These are phyloP conservation scores for Chlamydomonas eustigma DNA, from an alignment of 139 green algal genomes.

Conservation along the genomic window DNA sequence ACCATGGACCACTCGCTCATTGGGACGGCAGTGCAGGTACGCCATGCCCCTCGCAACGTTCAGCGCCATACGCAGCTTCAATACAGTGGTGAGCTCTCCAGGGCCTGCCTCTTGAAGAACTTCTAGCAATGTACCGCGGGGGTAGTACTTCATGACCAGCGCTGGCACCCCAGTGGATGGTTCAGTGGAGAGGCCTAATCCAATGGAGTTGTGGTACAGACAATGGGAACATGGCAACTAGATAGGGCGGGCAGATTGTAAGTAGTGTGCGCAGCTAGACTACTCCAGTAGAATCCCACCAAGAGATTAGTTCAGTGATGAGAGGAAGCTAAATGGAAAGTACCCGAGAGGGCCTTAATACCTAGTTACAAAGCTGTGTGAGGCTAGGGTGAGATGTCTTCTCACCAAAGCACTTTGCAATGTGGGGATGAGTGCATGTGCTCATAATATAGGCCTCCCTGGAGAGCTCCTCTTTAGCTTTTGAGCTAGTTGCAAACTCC, in stretches of 20 bases:
- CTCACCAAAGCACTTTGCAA: neutral
- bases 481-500: neutral
- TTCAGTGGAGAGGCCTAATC: no score
- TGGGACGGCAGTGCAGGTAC: slow-evolving; percentile 73
- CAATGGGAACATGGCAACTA: no score
- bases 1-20: neutral
- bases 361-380: no score
- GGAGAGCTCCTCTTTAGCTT: neutral
- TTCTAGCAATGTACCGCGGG: no score
- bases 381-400: neutral
- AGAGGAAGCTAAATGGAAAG: neutral
- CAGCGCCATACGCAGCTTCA: slow-evolving; percentile 67
- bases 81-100: neutral
- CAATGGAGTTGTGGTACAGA: no score
- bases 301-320: neutral
- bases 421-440: neutral
- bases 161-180: no score
- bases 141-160: no score
- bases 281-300: neutral
- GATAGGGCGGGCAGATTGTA: no score
- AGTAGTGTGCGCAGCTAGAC: neutral
- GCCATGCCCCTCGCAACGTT: slow-evolving; percentile 79
- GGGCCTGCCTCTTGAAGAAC: no score
- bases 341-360: no score
- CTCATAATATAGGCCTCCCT: neutral